phyloP scores from a whole-genome alignment of 768 basidiomycete genomes.

The Serendipita sp. region DNA sequence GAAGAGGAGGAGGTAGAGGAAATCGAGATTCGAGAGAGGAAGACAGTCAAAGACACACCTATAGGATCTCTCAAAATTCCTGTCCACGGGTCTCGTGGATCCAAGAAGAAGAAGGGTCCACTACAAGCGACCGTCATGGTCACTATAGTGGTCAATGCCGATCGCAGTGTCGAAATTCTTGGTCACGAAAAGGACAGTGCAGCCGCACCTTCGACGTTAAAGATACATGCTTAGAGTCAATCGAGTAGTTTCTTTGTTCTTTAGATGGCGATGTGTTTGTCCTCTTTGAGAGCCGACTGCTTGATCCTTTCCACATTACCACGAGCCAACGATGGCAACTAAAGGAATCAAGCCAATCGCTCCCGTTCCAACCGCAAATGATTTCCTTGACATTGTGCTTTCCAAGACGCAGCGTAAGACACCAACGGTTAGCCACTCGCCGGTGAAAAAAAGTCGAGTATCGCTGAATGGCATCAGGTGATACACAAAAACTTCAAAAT shows the following conservation, averaged over 20 bases:
- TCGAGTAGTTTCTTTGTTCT: background rate
- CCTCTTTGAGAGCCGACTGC: background rate
- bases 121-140: slow-evolving; percentile 1
- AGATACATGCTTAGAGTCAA: background rate
- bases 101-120: slow-evolving; percentile 4
- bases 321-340: slow-evolving; percentile 39
- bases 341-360: slow-evolving; percentile 93
- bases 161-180: background rate
- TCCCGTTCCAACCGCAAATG: slow-evolving; percentile 91
- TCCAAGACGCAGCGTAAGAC: slow-evolving; percentile 95
- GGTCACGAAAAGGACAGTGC: background rate
- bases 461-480: slow-evolving; percentile 33
- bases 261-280: background rate
- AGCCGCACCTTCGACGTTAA: background rate
- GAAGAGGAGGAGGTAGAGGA: slow-evolving; percentile 39
- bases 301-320: background rate
- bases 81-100: background rate
- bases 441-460: slow-evolving; percentile 1
- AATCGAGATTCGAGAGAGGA: slow-evolving; percentile 47
- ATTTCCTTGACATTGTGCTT: slow-evolving; percentile 88
- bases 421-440: slow-evolving; percentile 50
- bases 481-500: slow-evolving; percentile 99
- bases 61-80: slow-evolving; percentile 23
- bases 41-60: slow-evolving; percentile 36
- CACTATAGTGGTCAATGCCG: background rate